A percentile compares a stretch with the other conserved stretches of the same genome.
These are phyloP conservation scores for Boletus patriciae DNA, from an alignment of 768 basidiomycete genomes.

Conservation along the genomic window DNA sequence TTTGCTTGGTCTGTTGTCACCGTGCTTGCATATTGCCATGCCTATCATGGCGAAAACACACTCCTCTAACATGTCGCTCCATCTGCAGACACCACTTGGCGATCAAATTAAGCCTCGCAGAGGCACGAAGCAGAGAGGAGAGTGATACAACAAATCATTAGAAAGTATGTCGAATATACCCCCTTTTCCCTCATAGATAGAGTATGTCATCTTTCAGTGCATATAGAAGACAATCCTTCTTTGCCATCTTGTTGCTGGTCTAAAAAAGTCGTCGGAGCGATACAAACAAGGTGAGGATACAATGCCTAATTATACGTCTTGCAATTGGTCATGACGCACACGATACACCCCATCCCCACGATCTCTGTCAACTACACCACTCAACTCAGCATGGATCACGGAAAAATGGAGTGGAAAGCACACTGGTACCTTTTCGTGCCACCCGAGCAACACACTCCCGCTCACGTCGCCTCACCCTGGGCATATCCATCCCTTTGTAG, in stretches of 20 bases:
- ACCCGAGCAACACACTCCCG: constrained; percentile 67
- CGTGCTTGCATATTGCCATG: constrained; percentile 10
- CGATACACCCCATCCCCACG: constrained; percentile 93
- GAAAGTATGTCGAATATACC: not conserved
- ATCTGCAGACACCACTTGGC: constrained; percentile 40
- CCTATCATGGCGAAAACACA: constrained; percentile 9
- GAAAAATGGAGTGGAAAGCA: constrained; percentile 14
- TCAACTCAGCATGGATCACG: not conserved
- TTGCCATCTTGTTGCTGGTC: not conserved
- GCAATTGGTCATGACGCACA: constrained; percentile 77
- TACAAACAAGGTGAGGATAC: not conserved
- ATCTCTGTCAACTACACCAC: constrained; percentile 78
- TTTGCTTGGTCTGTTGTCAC: constrained; percentile 17
- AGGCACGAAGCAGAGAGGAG: constrained; percentile 30
- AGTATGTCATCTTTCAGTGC: not conserved
- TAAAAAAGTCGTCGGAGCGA: not conserved
- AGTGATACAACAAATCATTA: not conserved
- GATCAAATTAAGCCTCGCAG: constrained; percentile 69
- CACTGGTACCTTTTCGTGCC: constrained; percentile 99
- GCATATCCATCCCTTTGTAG: constrained; percentile 90
- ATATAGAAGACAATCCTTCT: constrained; percentile 4
- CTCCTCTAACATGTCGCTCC: constrained; percentile 16
- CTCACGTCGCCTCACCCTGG: constrained; percentile 60
- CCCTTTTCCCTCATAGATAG: not conserved
- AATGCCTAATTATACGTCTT: constrained; percentile 44